Base-by-base conservation (phyloP, 192 early-diverging fungal species). In the Gryganskiella cystojenkinii region DNA sequence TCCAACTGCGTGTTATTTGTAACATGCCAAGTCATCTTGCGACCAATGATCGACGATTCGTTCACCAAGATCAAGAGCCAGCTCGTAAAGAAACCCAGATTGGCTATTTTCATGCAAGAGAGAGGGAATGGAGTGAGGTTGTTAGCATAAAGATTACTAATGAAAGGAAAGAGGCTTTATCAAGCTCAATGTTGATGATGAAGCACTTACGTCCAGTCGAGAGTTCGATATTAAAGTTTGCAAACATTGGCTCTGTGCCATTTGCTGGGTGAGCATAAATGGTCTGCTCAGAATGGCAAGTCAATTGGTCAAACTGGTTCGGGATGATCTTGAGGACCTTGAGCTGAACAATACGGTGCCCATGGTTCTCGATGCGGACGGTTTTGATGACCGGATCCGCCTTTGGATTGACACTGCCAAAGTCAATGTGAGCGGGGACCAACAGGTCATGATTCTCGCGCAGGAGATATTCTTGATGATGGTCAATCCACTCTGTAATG, bases 201-300 rank as follows among this genome's bases (percentile, higher is more conserved):
- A 22, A n/a, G 9, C 2, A 46, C 60, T 20, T 76, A 76, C 73
- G 27, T 52, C 73, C 73, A 51, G 73, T 68, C 1, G 51, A 27
- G 6, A 76, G 45, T 28, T 37, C 51, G 31, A 76, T 63, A 9
- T 76, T 65, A 62, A 76, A 67, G 28, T 76, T 76, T 20, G 57
- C 73, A 76, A 76, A 76, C 73, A 76, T 76, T 0, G 73, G 73
- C 37, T 76, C 73, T 6, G 59, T 68, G 31, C 73, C 73, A 35
- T 76, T 63, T 28, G 73, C 73, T 33, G 73, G 73, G 49, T 76
- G 52, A 4, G 63, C 73, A 11, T 66, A 66, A 24, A 76, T 61
- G 20, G 44, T 30, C 19, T 76, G 64, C 20, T 47, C 31, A 27
- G 49, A 51, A 17, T 61, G 65, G 27, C 64, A 67, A 20, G 13